Conservation (phyloP, 495 filamentous ascomycete species). For the Ascodesmis nigricans region DNA sequence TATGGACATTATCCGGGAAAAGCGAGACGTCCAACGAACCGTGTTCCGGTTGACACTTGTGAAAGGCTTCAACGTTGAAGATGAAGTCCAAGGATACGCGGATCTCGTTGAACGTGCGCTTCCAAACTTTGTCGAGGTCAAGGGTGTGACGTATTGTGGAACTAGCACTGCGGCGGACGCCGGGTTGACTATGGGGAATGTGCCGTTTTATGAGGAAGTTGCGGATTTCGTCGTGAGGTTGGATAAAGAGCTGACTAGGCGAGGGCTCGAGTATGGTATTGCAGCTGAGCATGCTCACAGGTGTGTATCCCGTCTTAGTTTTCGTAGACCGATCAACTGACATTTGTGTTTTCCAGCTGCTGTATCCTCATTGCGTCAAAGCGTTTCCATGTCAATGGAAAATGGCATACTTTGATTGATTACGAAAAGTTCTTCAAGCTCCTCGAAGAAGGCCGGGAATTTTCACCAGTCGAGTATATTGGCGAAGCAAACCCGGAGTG, state of each 20-base stretch:
- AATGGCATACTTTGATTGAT: slow-evolving; percentile 81
- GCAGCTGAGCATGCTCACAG: slow-evolving; percentile 77
- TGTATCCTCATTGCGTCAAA: slow-evolving; percentile 67
- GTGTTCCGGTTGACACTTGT: slow-evolving; percentile 91
- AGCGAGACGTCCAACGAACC: slow-evolving; percentile 61
- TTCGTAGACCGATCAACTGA: not conserved
- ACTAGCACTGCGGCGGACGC: slow-evolving; percentile 59
- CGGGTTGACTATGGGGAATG: slow-evolving; percentile 83
- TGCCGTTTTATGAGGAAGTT: slow-evolving; percentile 84
- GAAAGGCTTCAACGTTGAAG: slow-evolving; percentile 89
- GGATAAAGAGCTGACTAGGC: slow-evolving; percentile 36
- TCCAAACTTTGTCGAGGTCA: slow-evolving; percentile 81
- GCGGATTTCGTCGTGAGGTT: slow-evolving; percentile 55
- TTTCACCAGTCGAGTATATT: slow-evolving; percentile 78
- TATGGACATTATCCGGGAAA: slow-evolving; percentile 68
- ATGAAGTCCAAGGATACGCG: slow-evolving; percentile 77
- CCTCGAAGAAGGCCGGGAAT: slow-evolving; percentile 48
- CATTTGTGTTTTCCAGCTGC: slow-evolving; percentile 33
- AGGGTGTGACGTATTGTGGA: slow-evolving; percentile 92
- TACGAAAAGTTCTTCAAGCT: slow-evolving; percentile 76
- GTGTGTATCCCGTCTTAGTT: slow-evolving; percentile 3
- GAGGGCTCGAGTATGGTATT: slow-evolving; percentile 66
- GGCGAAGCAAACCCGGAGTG: slow-evolving; percentile 64
- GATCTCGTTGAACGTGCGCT: slow-evolving; percentile 64
- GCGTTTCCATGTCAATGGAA: slow-evolving; percentile 46